A percentile compares a stretch with the other conserved stretches of the same genome.
These are phyloP conservation scores for Ploettnerulaceae sp. DNA, from an alignment of 2,329 filamentous ascomycete genomes.

Conservation along the genomic window DNA sequence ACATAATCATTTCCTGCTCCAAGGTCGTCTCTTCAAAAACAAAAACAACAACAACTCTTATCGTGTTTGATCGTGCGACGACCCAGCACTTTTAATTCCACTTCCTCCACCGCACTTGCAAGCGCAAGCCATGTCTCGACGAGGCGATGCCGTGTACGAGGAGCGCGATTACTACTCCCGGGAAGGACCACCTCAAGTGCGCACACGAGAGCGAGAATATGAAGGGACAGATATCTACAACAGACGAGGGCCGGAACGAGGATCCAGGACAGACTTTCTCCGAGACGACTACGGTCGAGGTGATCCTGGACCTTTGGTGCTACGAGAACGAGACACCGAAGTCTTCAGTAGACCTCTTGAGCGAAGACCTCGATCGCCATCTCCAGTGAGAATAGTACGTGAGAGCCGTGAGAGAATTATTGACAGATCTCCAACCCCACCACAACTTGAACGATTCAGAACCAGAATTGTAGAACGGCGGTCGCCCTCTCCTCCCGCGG, in stretches of 20 bases:
- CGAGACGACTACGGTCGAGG: slow-evolving; percentile 29
- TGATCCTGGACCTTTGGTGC: slow-evolving; percentile 28
- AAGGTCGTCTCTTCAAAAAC: neutral
- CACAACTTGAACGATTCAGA: slow-evolving; percentile 18
- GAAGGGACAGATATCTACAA: slow-evolving; percentile 30
- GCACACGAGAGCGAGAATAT: slow-evolving; percentile 28
- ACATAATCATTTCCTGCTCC: slow-evolving; percentile 9
- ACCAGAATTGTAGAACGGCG: slow-evolving; percentile 24
- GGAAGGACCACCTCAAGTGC: slow-evolving; percentile 21
- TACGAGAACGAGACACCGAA: slow-evolving; percentile 31
- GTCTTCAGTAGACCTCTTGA: slow-evolving; percentile 25
- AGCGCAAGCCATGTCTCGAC: slow-evolving; percentile 13
- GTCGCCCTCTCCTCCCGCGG: slow-evolving; percentile 11
- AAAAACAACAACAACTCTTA: neutral
- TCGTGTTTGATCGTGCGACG: neutral
- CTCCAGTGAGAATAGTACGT: slow-evolving; percentile 23
- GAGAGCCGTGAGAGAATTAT: slow-evolving; percentile 27
- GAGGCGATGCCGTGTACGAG: slow-evolving; percentile 20
- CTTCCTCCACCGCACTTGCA: neutral
- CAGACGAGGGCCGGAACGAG: slow-evolving; percentile 25
- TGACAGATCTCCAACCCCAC: slow-evolving; percentile 24
- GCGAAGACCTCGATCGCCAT: slow-evolving; percentile 30
- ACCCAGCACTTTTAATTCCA: neutral
- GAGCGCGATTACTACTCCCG: slow-evolving; percentile 30
- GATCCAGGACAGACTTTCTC: slow-evolving; percentile 30